Base-by-base conservation (phyloP, 2,329 filamentous ascomycete genomes). In the Raffaelea arxii region DNA sequence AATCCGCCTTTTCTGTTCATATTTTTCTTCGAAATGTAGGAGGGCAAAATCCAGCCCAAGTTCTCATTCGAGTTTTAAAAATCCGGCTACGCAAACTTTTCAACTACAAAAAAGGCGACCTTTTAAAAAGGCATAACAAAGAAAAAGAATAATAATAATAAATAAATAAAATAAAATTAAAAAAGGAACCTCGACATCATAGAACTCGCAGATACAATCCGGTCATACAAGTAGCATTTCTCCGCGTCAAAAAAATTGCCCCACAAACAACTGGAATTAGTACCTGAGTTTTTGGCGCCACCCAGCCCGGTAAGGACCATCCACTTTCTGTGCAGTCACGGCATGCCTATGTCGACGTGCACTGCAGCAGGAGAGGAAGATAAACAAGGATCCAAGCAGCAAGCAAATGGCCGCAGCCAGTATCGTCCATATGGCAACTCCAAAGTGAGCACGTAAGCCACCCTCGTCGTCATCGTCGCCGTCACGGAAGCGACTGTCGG, bases 361-460 rank as follows among this genome's bases (percentile, higher is more conserved):
- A 46, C 69, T 70, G 63, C 73, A 81, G 70, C 78, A 83, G 6
- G 76, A 77, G 53, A 82, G 65, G 54, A 84, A 73, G 47, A 83
- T 70, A 43, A 82, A 54, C 45, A 78, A 51, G 19, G 72, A 71
- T 9, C 70, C 79, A 23, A 81, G 48, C 44, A 82, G 68, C 19
- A 72, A 64, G 54, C 70, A 67, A 49, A 80, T 64, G 51, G 75
- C 75, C 2, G 73, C 71, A 7, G 64, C 78, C 14, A 84, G 65
- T 2, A 75, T 61, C 10, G 75, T 74, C 79, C 79, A 84, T 37
- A 80, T 70, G 16, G 67, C 79, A 3, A 66, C 56, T 25, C 71
- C 69, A 62, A 70, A 84, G 37, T 59, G 56, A 21, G 79, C 78
- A 18, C 55, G 58, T 51, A 60, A 63, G 50, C 59, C 62, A 41